phyloP scores from a whole-genome alignment of 768 basidiomycete genomes.

The Lactifluus volemus region DNA sequence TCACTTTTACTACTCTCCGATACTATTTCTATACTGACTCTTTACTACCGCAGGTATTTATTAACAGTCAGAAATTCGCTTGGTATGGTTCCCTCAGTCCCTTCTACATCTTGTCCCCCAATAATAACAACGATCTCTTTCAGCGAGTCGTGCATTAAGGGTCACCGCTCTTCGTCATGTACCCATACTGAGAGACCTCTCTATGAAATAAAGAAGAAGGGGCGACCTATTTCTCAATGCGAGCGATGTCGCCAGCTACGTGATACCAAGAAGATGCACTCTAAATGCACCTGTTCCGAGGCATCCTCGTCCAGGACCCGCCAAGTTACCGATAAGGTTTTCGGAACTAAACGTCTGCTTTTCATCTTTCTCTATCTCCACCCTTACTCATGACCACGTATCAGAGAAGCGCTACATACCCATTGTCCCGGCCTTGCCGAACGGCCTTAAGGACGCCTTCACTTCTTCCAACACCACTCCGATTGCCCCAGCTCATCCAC shows the following conservation, averaged over 20 bases:
- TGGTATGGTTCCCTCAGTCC: conserved; percentile 7
- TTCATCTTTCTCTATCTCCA: background rate
- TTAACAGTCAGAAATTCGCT: conserved; percentile 20
- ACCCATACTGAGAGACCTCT: conserved; percentile 20
- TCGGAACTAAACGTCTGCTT: conserved; percentile 20
- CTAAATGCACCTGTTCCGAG: conserved; percentile 20
- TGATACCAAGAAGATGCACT: conserved; percentile 18
- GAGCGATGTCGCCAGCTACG: conserved; percentile 20
- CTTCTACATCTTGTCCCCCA: background rate
- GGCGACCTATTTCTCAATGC: conserved; percentile 20
- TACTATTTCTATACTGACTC: background rate
- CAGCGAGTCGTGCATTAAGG: conserved; percentile 22
- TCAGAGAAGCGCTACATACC: conserved; percentile 21
- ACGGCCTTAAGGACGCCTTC: conserved; percentile 19
- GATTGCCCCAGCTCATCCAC: conserved; percentile 12
- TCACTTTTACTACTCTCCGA: background rate
- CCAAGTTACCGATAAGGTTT: conserved; percentile 13
- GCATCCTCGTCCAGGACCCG: background rate
- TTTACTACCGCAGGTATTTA: conserved; percentile 9
- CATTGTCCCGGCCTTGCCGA: conserved; percentile 19
- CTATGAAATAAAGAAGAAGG: conserved; percentile 21
- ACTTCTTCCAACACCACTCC: background rate
- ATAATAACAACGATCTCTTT: background rate
- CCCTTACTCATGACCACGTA: background rate
- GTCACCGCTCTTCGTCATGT: conserved; percentile 21